phyloP scores from a whole-genome alignment of 768 basidiomycete species.

The Cubamyces lactineus region DNA sequence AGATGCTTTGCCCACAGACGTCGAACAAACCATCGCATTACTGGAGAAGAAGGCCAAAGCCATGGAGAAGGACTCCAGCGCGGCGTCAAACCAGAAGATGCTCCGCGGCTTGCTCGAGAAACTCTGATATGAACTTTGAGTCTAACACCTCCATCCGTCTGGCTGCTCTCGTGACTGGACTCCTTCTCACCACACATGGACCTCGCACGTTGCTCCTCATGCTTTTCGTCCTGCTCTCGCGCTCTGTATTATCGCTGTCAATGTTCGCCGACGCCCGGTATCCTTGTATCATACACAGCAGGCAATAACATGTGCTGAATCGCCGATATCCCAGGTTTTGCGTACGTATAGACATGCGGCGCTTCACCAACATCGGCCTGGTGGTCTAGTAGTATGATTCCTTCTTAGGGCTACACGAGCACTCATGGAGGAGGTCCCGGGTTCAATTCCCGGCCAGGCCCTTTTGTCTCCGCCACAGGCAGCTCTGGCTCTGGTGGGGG shows the following conservation, averaged over 20 bases:
- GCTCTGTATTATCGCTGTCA: not conserved
- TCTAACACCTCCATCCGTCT: not conserved
- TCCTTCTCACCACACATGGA: not conserved
- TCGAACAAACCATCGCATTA: slow-evolving; percentile 53
- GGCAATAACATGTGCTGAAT: no score
- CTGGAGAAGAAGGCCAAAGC: slow-evolving; percentile 59
- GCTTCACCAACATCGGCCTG: slow-evolving; percentile 45
- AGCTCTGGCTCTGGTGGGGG: no score
- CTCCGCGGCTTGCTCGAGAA: slow-evolving; percentile 34
- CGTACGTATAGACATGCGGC: not conserved
- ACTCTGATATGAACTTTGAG: slow-evolving; percentile 13
- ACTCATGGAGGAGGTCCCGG: slow-evolving; percentile 79
- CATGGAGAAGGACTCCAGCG: slow-evolving; percentile 35
- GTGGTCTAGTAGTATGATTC: slow-evolving; percentile 25
- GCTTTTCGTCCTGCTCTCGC: no score
- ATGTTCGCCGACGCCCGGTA: not conserved
- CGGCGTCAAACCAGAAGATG: slow-evolving; percentile 35
- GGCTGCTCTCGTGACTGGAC: not conserved
- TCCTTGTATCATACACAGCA: slow-evolving; percentile 3
- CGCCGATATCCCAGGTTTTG: no score
- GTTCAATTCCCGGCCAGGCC: slow-evolving; percentile 78
- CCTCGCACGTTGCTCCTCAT: not conserved
- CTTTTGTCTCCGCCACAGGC: not conserved
- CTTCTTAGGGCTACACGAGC: slow-evolving; percentile 16
- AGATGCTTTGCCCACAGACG: slow-evolving; percentile 49